phyloP scores from a whole-genome alignment of 306 rosid species.

The Senna tora region DNA sequence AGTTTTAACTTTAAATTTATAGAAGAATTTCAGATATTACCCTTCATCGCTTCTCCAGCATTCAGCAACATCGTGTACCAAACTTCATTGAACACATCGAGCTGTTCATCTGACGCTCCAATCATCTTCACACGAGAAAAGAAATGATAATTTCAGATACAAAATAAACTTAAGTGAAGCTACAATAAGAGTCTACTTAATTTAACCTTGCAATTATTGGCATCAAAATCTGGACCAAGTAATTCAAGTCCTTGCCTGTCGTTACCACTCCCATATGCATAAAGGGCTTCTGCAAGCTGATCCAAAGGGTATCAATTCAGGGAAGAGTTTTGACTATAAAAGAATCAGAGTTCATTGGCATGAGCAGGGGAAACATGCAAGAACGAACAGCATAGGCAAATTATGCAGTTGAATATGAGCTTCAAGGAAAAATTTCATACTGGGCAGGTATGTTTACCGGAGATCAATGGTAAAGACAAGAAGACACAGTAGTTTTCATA shows the following conservation, averaged over 20 bases:
- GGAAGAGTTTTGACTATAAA: neutral
- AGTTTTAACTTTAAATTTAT: slow-evolving; percentile 12
- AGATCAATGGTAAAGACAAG: neutral
- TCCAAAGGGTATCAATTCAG: slow-evolving; percentile 28
- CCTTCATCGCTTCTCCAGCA: slow-evolving; percentile 58
- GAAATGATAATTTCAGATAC: neutral
- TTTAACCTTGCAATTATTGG: slow-evolving; percentile 65
- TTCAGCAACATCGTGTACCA: slow-evolving; percentile 75
- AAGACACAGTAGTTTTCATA: slow-evolving; percentile 11
- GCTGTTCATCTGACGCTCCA: slow-evolving; percentile 91
- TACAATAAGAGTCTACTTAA: neutral
- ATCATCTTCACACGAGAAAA: slow-evolving; percentile 53
- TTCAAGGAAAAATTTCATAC: neutral
- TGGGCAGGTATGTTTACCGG: neutral
- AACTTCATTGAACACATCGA: slow-evolving; percentile 81
- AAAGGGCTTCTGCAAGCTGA: slow-evolving; percentile 91
- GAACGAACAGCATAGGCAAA: neutral
- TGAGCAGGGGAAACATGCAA: neutral
- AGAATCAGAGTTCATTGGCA: neutral
- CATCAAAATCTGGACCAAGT: slow-evolving; percentile 79
- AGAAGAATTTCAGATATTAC: slow-evolving; percentile 44
- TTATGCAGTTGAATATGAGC: neutral
- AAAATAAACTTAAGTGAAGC: neutral
- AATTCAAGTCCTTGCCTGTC: slow-evolving; percentile 59
- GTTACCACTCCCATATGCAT: slow-evolving; percentile 73